phyloP scores from a whole-genome alignment of 139 green algal genomes.

The Chlamydomonas urium region DNA sequence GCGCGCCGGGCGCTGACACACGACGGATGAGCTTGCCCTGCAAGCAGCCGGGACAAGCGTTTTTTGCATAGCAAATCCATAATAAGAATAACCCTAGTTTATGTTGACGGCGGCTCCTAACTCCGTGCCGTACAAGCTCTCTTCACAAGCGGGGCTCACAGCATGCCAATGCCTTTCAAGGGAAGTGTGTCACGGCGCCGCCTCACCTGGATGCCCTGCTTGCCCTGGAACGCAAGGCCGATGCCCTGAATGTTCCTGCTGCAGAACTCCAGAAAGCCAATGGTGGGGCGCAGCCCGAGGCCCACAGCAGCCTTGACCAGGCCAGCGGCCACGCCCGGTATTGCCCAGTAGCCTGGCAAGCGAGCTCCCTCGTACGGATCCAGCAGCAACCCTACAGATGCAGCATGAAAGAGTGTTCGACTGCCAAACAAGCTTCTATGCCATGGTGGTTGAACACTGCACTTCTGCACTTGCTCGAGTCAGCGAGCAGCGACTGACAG shows the following conservation, averaged over 20 bases:
- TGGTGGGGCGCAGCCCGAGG: constrained; percentile 49
- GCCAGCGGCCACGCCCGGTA: constrained; percentile 48
- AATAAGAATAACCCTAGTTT: no score
- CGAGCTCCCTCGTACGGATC: constrained; percentile 55
- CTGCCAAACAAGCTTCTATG: no score
- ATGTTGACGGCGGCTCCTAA: no score
- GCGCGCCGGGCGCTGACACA: constrained; percentile 60
- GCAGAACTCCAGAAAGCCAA: constrained; percentile 54
- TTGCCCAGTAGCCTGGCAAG: constrained; percentile 12
- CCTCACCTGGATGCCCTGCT: constrained; percentile 65
- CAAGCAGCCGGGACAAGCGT: not conserved
- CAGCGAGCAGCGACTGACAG: no score
- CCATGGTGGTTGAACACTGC: no score
- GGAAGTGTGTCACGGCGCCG: not conserved
- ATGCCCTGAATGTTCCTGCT: constrained; percentile 59
- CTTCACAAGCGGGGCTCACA: no score
- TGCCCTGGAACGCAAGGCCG: constrained; percentile 70
- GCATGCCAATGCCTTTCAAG: not conserved
- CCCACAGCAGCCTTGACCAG: constrained; percentile 60
- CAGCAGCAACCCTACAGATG: constrained; percentile 51
- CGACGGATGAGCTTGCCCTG: constrained; percentile 62
- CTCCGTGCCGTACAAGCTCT: no score
- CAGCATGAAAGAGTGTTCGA: no score
- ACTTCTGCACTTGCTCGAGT: no score
- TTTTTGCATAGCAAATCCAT: no score